A percentile compares a stretch with the other conserved stretches of the same genome.
These are phyloP conservation scores for Vitis hybrid DNA, from an alignment of 177 flowering plant genomes.

Conservation along the genomic window DNA sequence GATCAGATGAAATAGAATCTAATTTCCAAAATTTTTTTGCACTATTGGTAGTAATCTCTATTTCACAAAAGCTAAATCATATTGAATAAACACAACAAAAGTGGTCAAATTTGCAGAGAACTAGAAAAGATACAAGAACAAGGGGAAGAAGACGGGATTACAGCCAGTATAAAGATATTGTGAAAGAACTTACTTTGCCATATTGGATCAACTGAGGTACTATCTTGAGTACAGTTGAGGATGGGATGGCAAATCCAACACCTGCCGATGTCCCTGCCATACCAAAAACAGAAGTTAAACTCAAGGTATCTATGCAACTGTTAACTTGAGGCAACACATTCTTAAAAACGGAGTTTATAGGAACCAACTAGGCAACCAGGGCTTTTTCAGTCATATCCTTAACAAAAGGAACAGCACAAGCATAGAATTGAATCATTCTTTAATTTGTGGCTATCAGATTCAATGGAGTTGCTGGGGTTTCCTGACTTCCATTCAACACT, in stretches of 20 bases:
- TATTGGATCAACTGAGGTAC: conserved; percentile 86
- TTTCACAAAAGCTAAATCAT: neutral
- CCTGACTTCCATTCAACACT: no score
- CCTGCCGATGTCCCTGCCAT: conserved; percentile 89
- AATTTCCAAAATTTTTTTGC: neutral
- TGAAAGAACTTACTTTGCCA: conserved; percentile 59
- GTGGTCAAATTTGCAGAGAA: neutral
- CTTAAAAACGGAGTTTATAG: neutral
- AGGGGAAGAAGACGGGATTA: neutral
- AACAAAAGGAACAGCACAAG: neutral
- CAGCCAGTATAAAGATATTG: neutral
- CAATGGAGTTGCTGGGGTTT: no score
- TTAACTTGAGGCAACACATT: neutral
- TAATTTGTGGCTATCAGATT: no score
- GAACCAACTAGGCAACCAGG: neutral
- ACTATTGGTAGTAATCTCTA: neutral
- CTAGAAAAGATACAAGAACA: neutral
- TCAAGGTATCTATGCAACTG: neutral
- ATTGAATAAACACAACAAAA: neutral
- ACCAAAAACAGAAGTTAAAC: conserved; percentile 12
- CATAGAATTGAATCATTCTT: no score
- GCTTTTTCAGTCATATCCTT: neutral
- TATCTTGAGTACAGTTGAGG: conserved; percentile 74
- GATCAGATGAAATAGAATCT: neutral
- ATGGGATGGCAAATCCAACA: conserved; percentile 96